Conservation (phyloP, 2,329 filamentous ascomycete genomes). For the Drechslera avenae region DNA sequence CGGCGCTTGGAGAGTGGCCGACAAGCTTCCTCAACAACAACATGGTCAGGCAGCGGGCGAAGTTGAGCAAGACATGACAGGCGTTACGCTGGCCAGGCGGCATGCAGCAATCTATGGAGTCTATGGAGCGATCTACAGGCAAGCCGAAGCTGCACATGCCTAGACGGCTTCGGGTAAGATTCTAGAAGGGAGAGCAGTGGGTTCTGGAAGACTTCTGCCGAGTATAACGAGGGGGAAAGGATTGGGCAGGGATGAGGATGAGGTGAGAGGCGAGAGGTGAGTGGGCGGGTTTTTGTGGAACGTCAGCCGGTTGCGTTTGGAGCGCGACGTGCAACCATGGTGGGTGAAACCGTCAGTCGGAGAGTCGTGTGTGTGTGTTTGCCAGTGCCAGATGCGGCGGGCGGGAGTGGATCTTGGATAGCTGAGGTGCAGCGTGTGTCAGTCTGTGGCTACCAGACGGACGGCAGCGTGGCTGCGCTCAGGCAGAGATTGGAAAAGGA, state of each 20-base stretch:
- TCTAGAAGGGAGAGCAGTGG: slow-evolving; percentile 36
- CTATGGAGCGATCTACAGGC: slow-evolving; percentile 31
- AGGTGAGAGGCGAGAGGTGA: slow-evolving; percentile 1
- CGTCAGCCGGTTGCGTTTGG: slow-evolving; percentile 20
- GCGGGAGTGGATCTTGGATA: slow-evolving; percentile 29
- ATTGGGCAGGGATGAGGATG: background rate
- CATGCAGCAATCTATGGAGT: slow-evolving; percentile 13
- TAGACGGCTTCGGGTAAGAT: slow-evolving; percentile 35
- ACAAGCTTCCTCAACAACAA: slow-evolving; percentile 28
- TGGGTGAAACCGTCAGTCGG: background rate
- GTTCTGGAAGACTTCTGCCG: slow-evolving; percentile 28
- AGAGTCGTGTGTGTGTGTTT: background rate
- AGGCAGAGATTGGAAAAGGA: slow-evolving; percentile 26
- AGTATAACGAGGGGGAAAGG: slow-evolving; percentile 20
- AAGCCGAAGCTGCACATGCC: slow-evolving; percentile 22
- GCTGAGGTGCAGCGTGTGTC: slow-evolving; percentile 24
- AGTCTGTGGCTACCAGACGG: slow-evolving; percentile 29
- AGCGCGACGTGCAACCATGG: background rate
- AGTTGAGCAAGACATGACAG: slow-evolving; percentile 19
- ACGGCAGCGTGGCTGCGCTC: slow-evolving; percentile 12
- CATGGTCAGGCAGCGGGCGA: slow-evolving; percentile 14
- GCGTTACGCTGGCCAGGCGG: slow-evolving; percentile 22
- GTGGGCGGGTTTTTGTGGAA: slow-evolving; percentile 23
- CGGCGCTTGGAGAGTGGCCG: slow-evolving; percentile 12
- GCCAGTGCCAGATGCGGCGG: slow-evolving; percentile 2